Percentiles rank a stretch among this genome's conserved stretches.
These are phyloP conservation scores for Mortierella sp. DNA, from an alignment of 371 early-diverging fungal genomes.

Conservation along the genomic window DNA sequence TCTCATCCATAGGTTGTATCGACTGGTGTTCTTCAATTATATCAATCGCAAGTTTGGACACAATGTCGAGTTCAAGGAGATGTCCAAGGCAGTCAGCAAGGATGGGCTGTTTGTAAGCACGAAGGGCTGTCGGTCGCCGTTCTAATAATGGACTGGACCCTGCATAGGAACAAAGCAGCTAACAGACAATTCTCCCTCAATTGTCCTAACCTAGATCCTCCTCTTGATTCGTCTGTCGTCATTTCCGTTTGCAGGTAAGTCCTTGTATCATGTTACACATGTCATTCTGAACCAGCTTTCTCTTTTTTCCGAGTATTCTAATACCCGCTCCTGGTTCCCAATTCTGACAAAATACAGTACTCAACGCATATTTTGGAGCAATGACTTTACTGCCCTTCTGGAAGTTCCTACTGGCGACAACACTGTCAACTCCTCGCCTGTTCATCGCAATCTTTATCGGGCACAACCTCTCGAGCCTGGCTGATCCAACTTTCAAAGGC, in stretches of 20 bases:
- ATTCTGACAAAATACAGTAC: conserved; percentile 5
- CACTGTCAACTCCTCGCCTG: conserved; percentile 39
- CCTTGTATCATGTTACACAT: not conserved
- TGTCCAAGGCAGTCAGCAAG: conserved; percentile 46
- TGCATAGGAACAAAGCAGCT: not conserved
- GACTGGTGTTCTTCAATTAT: conserved; percentile 27
- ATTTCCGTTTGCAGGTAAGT: conserved; percentile 42
- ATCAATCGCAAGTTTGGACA: conserved; percentile 35
- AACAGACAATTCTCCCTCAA: not conserved
- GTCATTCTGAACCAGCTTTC: not conserved
- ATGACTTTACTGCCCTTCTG: conserved; percentile 44
- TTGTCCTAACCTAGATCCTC: conserved; percentile 21
- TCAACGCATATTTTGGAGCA: conserved; percentile 48
- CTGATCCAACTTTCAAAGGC: conserved; percentile 30
- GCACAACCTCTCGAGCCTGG: conserved; percentile 35
- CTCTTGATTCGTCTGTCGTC: conserved; percentile 49
- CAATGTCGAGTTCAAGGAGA: conserved; percentile 36
- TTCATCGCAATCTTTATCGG: conserved; percentile 45
- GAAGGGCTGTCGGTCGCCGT: not conserved
- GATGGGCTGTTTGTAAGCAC: conserved; percentile 40
- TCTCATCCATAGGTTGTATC: conserved; percentile 28
- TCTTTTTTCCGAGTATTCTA: not conserved
- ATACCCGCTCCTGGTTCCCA: not conserved
- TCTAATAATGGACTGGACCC: no score
- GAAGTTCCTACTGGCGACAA: conserved; percentile 39